These are phyloP conservation scores for Alternaria arbusti DNA, from an alignment of 2,329 filamentous ascomycete species.

Conservation along the genomic window DNA sequence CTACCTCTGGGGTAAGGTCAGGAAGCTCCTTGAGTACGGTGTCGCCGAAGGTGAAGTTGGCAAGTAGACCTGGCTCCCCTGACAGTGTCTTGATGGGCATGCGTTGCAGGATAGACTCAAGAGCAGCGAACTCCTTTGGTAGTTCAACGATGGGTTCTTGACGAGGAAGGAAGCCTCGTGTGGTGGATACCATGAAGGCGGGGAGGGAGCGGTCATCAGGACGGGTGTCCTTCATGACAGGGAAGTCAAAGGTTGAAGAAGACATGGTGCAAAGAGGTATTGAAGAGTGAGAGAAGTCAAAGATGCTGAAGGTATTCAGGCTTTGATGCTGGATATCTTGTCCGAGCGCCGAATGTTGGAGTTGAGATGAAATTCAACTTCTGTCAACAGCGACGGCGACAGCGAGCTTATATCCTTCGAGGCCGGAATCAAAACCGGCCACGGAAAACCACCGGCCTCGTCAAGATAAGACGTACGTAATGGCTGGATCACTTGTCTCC, in stretches of 20 bases:
- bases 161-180: conserved; percentile 76
- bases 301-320: neutral
- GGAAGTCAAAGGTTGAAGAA: conserved; percentile 55
- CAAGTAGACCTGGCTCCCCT: conserved; percentile 79
- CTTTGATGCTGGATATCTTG: conserved; percentile 1
- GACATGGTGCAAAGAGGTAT: conserved; percentile 49
- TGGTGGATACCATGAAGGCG: conserved; percentile 80
- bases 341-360: conserved; percentile 3
- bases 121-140: conserved; percentile 73
- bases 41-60: conserved; percentile 74
- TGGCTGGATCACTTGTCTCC: conserved; percentile 35
- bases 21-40: conserved; percentile 76
- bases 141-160: conserved; percentile 59
- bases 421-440: conserved; percentile 45
- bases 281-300: conserved; percentile 1
- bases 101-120: conserved; percentile 74
- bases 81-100: conserved; percentile 80
- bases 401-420: conserved; percentile 39
- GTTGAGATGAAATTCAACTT: conserved; percentile 9
- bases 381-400: conserved; percentile 16
- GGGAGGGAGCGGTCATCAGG: conserved; percentile 69
- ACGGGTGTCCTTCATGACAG: conserved; percentile 68
- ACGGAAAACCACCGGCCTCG: conserved; percentile 44
- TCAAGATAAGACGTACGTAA: conserved; percentile 48
- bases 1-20: conserved; percentile 75